These are phyloP conservation scores for Piper betle DNA, from an alignment of 164 flowering plant genomes.

Conservation along the genomic window DNA sequence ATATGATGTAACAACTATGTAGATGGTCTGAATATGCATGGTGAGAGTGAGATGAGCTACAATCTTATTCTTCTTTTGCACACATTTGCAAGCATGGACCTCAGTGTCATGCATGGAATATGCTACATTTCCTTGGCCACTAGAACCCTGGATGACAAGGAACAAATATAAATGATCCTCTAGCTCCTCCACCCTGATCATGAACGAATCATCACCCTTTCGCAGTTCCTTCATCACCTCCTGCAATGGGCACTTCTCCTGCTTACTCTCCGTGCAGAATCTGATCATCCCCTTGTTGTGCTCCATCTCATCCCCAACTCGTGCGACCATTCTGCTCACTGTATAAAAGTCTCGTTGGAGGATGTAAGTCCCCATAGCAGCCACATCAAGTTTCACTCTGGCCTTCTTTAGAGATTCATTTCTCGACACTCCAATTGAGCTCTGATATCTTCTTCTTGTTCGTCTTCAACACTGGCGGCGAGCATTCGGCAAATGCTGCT, in stretches of 20 bases:
- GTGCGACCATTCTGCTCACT: conserved; percentile 26
- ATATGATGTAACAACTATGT: no score
- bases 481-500: not conserved
- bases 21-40: no score
- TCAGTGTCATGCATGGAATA: not conserved
- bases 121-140: conserved; percentile 30
- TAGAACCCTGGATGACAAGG: conserved; percentile 42
- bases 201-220: conserved; percentile 29
- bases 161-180: conserved; percentile 62
- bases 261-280: conserved; percentile 37
- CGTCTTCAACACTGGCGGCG: not conserved
- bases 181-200: conserved; percentile 49
- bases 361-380: conserved; percentile 48
- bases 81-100: no score
- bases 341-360: conserved; percentile 45
- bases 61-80: no score
- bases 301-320: conserved; percentile 40
- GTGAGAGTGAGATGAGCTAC: not conserved
- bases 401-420: conserved; percentile 14
- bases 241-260: conserved; percentile 23
- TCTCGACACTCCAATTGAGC: not conserved
- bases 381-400: conserved; percentile 36
- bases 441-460: not conserved
- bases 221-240: conserved; percentile 31
- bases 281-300: conserved; percentile 31